Conservation (phyloP, 768 basidiomycete species). For the Boletus tylopilopsis region DNA sequence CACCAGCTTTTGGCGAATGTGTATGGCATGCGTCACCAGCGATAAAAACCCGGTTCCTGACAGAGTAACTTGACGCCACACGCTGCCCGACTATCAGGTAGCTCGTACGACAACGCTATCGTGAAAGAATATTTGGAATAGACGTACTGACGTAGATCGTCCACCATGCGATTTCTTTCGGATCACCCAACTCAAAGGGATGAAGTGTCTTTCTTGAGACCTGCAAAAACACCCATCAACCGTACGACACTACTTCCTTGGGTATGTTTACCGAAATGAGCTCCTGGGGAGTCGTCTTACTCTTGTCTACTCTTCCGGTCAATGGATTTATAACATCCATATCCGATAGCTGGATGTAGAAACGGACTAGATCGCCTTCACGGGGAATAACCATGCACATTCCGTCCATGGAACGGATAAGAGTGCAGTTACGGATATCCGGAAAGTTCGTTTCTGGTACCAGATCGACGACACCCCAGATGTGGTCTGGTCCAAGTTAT, state of each 20-base stretch:
- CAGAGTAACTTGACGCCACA: no score
- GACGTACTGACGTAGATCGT: neutral
- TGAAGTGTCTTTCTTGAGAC: neutral
- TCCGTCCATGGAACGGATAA: neutral
- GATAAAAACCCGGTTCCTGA: no score
- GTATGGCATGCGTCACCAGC: no score
- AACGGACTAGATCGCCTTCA: neutral
- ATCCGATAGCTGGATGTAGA: neutral
- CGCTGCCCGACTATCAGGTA: no score
- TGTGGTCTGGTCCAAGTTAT: neutral
- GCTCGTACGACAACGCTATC: neutral
- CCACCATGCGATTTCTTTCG: neutral
- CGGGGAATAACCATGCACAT: neutral
- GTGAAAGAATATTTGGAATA: neutral
- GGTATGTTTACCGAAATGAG: neutral
- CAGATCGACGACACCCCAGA: slow-evolving; percentile 3
- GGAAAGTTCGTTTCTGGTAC: slow-evolving; percentile 1
- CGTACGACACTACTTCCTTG: neutral
- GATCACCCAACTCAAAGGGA: neutral
- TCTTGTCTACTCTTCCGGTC: neutral
- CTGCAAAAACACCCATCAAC: neutral
- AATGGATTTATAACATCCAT: neutral
- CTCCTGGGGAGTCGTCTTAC: neutral
- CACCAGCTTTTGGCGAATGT: no score
- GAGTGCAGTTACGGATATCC: neutral